Base-by-base conservation (phyloP, 1,139 yeast genomes). In the Magnusiomyces tetraspermus region DNA sequence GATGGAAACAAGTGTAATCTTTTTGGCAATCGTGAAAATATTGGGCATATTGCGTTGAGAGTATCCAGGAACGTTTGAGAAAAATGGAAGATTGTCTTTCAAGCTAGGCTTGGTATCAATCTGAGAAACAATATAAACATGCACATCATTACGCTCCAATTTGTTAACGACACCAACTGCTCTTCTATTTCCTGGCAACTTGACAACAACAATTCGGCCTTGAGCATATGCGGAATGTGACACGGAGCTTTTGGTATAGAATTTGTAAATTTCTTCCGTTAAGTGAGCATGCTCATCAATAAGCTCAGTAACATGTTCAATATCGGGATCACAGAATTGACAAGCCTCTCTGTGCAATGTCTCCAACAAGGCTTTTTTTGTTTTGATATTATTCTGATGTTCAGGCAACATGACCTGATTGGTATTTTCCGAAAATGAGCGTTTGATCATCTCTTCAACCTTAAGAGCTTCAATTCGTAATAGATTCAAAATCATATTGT, bases 401-500 rank as follows among this genome's bases (percentile, higher is more conserved):
- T 89, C 95, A 0, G 97, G 97, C 51, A 89, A 71, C 61, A 90
- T 70, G 0, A 88, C 81, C 64, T 92, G 97, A 1, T 92, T 77
- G 0, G 90, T 77, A 63, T 92, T 90, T 66, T 92, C 99, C 70
- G 95, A 82, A 67, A 92, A 92, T 0, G 97, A 88, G 60, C 94
- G 86, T 64, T 90, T 90, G 60, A 92, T 90, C 96, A 92, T 92
- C 66, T 94, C 98, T 65, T 92, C 98, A 19, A 94, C 97, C 62
- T 85, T 79, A 56, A 92, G 72, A 0, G 98, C 97, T 65, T 92
- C 98, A 54, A 92, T 89, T 65, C 98, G 79, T 59, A 94, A 73
- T 59, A 92, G 73, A 63, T 92, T 92, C 67, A 92, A 76, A 60
- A 92, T 92, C 98, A 94, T 94, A 62, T 86, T 90, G 68, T 92